Evolutionary conservation across 2,329 filamentous ascomycete genomes (phyloP), one percentile per base, ranked within the genome.

Genomic region (Penicillium sp.): DNA sequence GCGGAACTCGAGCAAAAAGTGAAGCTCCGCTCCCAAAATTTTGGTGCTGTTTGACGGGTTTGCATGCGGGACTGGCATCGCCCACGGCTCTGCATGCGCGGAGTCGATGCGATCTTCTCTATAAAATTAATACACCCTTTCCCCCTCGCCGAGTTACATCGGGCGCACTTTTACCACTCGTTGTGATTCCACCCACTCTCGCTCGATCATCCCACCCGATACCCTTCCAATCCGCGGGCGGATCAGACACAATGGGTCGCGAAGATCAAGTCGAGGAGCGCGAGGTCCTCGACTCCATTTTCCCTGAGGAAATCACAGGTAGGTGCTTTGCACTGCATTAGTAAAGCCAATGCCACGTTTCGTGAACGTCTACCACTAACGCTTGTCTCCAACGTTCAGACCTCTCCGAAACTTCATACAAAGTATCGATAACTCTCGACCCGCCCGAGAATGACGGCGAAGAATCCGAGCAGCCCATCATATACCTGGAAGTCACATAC

Each of bases 251-350:
- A 24, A 79, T 79, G 76, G 76, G 76, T 48, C 70, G 74, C 70
- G 92, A 97, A 79, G 94, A 99, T 55, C 94, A 99, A 73, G 77
- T 86, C 60, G 94, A 99, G 76, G 94, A 99, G 81, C 87, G 92
- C 56, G 94, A 99, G 74, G 92, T 99, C 64, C 90, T 99, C 69
- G 90, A 95, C 69, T 96, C 92, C 55, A 99, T 99, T 68, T 99
- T 97, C 63, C 91, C 94, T 1, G 92, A 99, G 54, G 94, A 99
- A 76, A 96, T 99, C 63, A 92, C 87, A 81, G 88, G 91, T 92
- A 67, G 43, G 72, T 41, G 8, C 2, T 27, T 9, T 41, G 22
- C 13, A 41, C 4, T 9, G 38, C 18, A 22, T 6, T 13, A 5
- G 14, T 2, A 27, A 27, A 27, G 2, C 2, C 25, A 28, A 28